A percentile compares a stretch with the other conserved stretches of the same genome.
phyloP scores from a whole-genome alignment of 2,329 filamentous ascomycete genomes.

The Cercospora zeina region DNA sequence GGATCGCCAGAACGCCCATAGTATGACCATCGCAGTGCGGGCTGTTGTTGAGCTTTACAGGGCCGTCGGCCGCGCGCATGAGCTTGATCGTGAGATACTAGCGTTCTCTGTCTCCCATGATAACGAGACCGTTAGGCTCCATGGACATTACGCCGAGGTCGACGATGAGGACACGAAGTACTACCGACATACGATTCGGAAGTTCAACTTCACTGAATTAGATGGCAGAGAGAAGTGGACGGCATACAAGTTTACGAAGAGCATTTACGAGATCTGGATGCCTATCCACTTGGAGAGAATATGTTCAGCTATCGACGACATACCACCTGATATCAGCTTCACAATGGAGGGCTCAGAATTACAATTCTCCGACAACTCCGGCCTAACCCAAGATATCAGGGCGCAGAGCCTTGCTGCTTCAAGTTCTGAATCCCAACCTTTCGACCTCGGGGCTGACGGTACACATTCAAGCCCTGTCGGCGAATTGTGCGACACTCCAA shows the following conservation, averaged over 20 bases:
- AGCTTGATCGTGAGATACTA: conserved; percentile 24
- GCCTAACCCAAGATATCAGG: no score
- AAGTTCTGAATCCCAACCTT: no score
- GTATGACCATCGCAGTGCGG: conserved; percentile 25
- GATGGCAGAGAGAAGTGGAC: conserved; percentile 26
- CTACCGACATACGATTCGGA: conserved; percentile 26
- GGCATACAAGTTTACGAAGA: conserved; percentile 24
- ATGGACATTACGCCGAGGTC: conserved; percentile 24
- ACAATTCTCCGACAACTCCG: no score
- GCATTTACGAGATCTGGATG: no score
- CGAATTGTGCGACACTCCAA: no score
- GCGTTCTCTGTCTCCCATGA: conserved; percentile 27
- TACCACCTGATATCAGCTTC: no score
- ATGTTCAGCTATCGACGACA: no score
- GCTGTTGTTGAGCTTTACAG: conserved; percentile 30
- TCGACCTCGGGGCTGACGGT: no score
- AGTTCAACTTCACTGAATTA: conserved; percentile 22
- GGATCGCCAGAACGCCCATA: conserved; percentile 34
- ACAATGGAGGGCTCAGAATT: no score
- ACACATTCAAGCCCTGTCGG: no score
- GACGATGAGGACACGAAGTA: conserved; percentile 21
- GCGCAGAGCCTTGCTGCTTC: no score
- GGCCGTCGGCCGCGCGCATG: conserved; percentile 40
- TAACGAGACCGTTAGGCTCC: conserved; percentile 17
- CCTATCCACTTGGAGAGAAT: no score